These are phyloP conservation scores for Ophiocordyceps sinensis DNA, from an alignment of 2,329 filamentous ascomycete genomes.

Conservation along the genomic window DNA sequence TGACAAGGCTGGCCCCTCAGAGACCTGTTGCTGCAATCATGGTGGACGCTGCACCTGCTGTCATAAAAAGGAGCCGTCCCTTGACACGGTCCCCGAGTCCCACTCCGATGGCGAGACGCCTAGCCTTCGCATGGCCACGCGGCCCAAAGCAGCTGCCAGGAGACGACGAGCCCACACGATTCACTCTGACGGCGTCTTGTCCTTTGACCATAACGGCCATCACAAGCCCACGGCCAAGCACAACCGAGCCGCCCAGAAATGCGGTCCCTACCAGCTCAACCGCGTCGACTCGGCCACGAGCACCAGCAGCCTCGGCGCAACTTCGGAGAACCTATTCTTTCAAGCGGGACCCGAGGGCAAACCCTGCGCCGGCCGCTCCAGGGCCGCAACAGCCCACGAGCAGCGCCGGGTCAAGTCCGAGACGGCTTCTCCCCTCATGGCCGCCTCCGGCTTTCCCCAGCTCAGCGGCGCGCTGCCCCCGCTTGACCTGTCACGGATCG, in stretches of 20 bases:
- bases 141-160: conserved; percentile 28
- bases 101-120: conserved; percentile 36
- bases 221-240: conserved; percentile 49
- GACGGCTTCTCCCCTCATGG: conserved; percentile 43
- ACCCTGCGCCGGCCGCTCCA: conserved; percentile 16
- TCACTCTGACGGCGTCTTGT: conserved; percentile 43
- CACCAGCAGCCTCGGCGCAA: conserved; percentile 30
- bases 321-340: conserved; percentile 25
- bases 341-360: conserved; percentile 20
- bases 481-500: conserved; percentile 42
- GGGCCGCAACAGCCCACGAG: conserved; percentile 24
- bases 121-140: conserved; percentile 12
- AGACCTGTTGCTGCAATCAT: conserved; percentile 58
- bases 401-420: conserved; percentile 46
- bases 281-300: conserved; percentile 44
- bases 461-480: conserved; percentile 38
- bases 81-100: conserved; percentile 51
- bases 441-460: conserved; percentile 33
- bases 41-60: conserved; percentile 52
- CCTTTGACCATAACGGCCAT: conserved; percentile 49
- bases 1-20: conserved; percentile 19
- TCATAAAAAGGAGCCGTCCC: conserved; percentile 43
- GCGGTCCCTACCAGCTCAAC: conserved; percentile 45
- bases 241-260: conserved; percentile 45
- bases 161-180: conserved; percentile 46